Base-by-base conservation (phyloP, 495 filamentous ascomycete genomes). In the Hypoxylon lienhwacheense region DNA sequence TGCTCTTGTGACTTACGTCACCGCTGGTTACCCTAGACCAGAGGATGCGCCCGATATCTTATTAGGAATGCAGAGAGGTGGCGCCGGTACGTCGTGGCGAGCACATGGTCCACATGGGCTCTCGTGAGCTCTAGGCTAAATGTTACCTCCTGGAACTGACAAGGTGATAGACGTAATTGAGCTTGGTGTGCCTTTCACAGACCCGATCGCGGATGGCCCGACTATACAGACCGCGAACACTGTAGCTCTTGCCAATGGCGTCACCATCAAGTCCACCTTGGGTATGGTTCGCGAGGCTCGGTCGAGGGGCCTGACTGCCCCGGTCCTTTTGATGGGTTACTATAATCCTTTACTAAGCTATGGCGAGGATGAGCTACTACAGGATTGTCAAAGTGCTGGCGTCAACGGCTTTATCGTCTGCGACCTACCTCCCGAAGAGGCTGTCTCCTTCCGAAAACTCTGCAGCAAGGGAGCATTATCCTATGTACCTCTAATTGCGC, bases 361-460 rank as follows among this genome's bases (percentile, higher is more conserved):
- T 65, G 95, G 95, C 52, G 93, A 97, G 73, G 89, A 95, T 73
- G 78, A 78, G 40, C 83, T 97, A 68, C 75, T 99, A 28, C 77
- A 79, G 46, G 92, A 99, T 70, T 90, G 90, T 65, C 84, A 87
- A 64, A 82, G 85, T 33, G 88, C 89, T 14, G 90, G 90, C 37
- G 87, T 93, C 65, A 97, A 96, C 74, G 93, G 93, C 36, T 99
- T 97, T 70, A 97, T 99, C 60, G 84, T 97, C 66, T 95, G 96
- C 43, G 93, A 99, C 70, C 70, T 99, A 51, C 93, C 93, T 4
- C 95, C 95, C 0, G 93, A 99, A 78, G 93, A 99, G 77, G 93
- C 95, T 47, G 80, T 96, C 24, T 85, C 84, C 21, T 99, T 99
- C 80, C 79, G 95, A 56, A 83, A 86, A 61, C 81, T 87, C 49